Evolutionary conservation across 352 stramenopile genomes (phyloP), one percentile per base, ranked within the genome.

Genomic region (Thraustochytrium sp.): DNA sequence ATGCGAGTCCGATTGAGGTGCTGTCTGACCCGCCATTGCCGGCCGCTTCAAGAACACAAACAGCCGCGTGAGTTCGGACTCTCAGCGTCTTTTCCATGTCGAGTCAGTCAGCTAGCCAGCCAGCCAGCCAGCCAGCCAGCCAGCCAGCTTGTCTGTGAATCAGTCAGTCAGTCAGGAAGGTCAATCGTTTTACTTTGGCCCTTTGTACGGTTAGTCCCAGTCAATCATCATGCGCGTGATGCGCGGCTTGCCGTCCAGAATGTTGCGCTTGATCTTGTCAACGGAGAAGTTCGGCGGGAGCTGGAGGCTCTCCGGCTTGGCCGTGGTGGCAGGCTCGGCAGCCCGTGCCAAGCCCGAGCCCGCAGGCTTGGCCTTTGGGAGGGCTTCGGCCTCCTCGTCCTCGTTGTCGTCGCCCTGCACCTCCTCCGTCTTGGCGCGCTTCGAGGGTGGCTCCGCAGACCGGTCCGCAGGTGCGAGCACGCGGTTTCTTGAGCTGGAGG

Each of bases 261-360:
- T 84, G 40, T 76, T 26, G 1, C 75, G 96, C 85, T 98, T 94
- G 8, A 98, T 89, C 26, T 98, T 82, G 37, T 98, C 84, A 53
- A 96, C 96, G 76, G 94, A 92, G 75, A 98, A 96, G 21, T 93
- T 93, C 8, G 89, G 90, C 85, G 96, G 96, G 51, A 97, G 94
- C 85, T 97, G 92, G 11, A 97, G 91, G 29, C 94, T 90, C 87
- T 95, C 95, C 34, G 97, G 93, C 46, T 90, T 94, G 21, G 85
- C 84, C 80, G 95, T 90, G 84, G 97, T 95, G 55, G 92, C 88
- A 1, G 89, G 83, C 53, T 94, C 92, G 26, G 97, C 91, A 38
- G 95, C 89, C n/a, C n/a, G n/a, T n/a, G n/a, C n/a, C n/a, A n/a
- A n/a, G n/a, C n/a, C n/a, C 40, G 96, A 87, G 36, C 93, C 87